Base-by-base conservation (phyloP, 768 basidiomycete species). In the Mrakia blollopis region DNA sequence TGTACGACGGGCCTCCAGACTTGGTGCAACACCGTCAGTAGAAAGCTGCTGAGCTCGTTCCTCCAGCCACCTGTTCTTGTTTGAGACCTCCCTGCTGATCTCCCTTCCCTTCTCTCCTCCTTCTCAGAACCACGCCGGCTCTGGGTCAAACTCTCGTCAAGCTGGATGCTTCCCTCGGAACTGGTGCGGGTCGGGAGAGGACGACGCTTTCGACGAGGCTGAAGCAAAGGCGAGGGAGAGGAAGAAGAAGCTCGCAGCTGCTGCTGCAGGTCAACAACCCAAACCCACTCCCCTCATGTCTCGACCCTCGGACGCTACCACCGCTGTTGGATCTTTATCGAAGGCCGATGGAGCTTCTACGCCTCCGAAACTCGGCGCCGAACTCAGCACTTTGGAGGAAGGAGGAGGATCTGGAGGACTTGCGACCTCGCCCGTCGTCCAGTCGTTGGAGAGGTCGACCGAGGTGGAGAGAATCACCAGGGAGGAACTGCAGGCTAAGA, bases 271-370 rank as follows among this genome's bases (percentile, higher is more conserved):
- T 13, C 28, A 35, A 10, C 65, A 68, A n/a, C 65, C 65, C 8
- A 68, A 18, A 13, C 14, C 35, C 21, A 41, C 18, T 11, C 65
- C 37, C 6, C 35, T 37, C 5, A 68, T 68, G 65, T 39, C 65
- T 23, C 35, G 65, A 68, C 25, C 37, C 9, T 68, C 65, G 39
- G 65, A 68, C 65, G 65, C 65, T n/a, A 68, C 65, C 32, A 68
- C 65, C 35, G 65, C 65, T 16, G 65, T 68, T 7, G 65, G 35
- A 11, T n/a, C 37, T 25, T 16, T 18, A 35, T 11, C 65, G 44
- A 68, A 18, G 39, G n/a, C n/a, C n/a, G n/a, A 16, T 6, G 30
- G 21, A 16, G 18, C 14, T 21, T n/a, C 37, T 10, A 63, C 62
- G 32, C 65, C 37, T 41, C 37, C 65, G 10, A 68, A 68, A 23